A percentile compares a stretch with the other conserved stretches of the same genome.
Evolutionary conservation across 2,329 filamentous ascomycete genomes (phyloP).

Genomic region (Venturia carpophila): DNA sequence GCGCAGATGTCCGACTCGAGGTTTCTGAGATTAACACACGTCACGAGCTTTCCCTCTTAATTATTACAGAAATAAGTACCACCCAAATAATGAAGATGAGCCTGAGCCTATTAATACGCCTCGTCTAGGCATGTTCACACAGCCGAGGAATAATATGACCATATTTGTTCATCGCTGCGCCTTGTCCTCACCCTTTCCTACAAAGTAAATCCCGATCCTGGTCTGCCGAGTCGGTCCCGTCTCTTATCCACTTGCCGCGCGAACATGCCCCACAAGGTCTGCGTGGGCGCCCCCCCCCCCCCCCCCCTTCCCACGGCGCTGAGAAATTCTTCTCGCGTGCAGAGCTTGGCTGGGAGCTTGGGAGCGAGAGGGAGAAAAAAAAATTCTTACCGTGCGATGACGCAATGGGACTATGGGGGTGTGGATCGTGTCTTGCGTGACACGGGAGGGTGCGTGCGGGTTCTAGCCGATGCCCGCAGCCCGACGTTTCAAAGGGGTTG

Average conservation of each 20-base stretch:
- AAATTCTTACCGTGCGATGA: background rate
- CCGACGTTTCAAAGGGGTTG: no score
- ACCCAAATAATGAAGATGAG: background rate
- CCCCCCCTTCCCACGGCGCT: background rate
- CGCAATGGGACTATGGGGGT: background rate
- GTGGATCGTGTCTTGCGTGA: background rate
- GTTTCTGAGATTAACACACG: no score
- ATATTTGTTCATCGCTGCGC: background rate
- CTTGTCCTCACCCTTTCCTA: background rate
- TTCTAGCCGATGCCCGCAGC: no score
- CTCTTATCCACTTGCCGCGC: background rate
- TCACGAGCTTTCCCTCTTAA: background rate
- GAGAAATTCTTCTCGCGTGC: background rate
- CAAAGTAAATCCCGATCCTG: no score
- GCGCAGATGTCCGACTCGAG: no score
- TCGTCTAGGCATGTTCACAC: background rate
- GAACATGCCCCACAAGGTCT: background rate
- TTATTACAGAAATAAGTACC: no score
- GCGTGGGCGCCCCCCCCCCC: background rate
- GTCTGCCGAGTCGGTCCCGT: background rate
- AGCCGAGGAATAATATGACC: background rate
- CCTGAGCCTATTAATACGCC: background rate
- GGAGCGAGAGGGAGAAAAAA: no score
- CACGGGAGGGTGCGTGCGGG: no score
- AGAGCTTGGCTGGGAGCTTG: background rate